These are phyloP conservation scores for Plasmodium inui DNA, from an alignment of 169 alveolate species.

Conservation along the genomic window DNA sequence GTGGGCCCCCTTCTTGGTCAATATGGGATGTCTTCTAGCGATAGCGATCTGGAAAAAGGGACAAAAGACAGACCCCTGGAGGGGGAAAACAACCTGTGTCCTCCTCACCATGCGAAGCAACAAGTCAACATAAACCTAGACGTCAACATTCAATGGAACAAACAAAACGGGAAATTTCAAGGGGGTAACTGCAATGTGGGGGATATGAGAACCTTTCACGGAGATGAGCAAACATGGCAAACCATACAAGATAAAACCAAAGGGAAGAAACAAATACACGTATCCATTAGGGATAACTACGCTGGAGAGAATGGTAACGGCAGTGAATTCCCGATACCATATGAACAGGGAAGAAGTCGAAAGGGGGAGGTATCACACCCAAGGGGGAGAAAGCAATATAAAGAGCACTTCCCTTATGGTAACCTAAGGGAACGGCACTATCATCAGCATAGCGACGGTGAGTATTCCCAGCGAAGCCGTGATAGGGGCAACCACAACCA, in stretches of 20 bases:
- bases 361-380: not conserved
- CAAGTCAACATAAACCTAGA: conserved; percentile 39
- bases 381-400: not conserved
- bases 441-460: not conserved
- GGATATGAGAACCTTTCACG: not conserved
- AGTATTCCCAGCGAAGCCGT: not conserved
- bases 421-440: not conserved
- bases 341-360: not conserved
- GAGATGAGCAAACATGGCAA: not conserved
- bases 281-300: not conserved
- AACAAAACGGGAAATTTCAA: not conserved
- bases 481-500: not conserved
- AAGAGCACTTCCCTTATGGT: not conserved
- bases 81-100: not conserved
- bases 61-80: not conserved
- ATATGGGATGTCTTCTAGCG: not conserved
- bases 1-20: not conserved
- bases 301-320: not conserved
- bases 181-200: not conserved
- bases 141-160: conserved; percentile 57
- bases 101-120: not conserved
- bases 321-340: not conserved
- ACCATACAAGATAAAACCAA: not conserved
- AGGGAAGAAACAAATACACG: not conserved
- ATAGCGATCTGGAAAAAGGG: not conserved